These are phyloP conservation scores for Closterium sp. DNA, from an alignment of 139 green algal species.

Conservation along the genomic window DNA sequence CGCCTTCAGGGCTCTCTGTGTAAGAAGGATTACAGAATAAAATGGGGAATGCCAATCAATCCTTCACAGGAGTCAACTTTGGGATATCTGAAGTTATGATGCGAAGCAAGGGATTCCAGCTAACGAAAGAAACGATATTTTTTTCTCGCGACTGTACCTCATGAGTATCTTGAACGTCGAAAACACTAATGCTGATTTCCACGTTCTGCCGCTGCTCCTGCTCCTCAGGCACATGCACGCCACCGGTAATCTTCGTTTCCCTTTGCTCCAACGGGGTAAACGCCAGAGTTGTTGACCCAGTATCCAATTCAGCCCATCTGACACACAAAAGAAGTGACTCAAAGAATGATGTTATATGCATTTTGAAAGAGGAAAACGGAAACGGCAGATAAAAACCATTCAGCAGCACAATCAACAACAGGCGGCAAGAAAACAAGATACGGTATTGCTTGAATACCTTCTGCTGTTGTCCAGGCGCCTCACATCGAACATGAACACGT, in stretches of 20 bases:
- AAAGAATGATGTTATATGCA: neutral
- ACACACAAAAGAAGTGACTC: neutral
- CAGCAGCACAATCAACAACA: neutral
- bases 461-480: conserved; percentile 32
- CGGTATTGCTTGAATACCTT: conserved; percentile 14
- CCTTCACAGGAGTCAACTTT: too few species aligned
- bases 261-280: conserved; percentile 39
- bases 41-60: neutral
- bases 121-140: neutral
- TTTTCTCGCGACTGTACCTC: neutral
- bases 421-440: conserved; percentile 9
- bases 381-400: neutral
- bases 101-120: neutral
- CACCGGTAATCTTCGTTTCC: conserved; percentile 23
- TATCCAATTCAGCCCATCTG: conserved; percentile 40
- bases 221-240: conserved; percentile 4
- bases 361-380: too few species aligned
- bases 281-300: conserved; percentile 29
- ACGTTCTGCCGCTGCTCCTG: conserved; percentile 17
- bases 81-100: neutral
- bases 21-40: neutral
- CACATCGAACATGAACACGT: conserved; percentile 25
- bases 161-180: conserved; percentile 15
- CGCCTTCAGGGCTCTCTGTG: conserved; percentile 9
- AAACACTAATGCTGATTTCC: conserved; percentile 27